Conservation (phyloP, 1,284 basidiomycete genomes). For the Takashimella koratensis region DNA sequence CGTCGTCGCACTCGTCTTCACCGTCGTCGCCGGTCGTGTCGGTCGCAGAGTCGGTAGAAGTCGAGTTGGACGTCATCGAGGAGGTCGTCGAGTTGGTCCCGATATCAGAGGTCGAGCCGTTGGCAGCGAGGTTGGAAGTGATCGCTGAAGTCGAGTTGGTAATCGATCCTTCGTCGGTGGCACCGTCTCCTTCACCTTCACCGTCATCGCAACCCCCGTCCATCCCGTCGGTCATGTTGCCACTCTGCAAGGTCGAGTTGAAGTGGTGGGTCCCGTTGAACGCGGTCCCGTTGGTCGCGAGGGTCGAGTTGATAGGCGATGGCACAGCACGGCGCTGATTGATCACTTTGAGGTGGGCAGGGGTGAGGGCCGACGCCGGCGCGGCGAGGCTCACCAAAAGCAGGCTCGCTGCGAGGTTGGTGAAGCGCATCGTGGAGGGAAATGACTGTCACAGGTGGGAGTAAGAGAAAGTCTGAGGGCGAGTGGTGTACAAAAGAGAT, state of each 20-base stretch:
- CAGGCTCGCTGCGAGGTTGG: neutral
- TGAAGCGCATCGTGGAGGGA: neutral
- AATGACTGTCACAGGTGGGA: too few species aligned
- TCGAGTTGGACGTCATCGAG: neutral
- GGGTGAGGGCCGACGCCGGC: neutral
- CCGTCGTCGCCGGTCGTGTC: neutral
- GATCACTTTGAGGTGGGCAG: neutral
- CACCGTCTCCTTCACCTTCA: neutral
- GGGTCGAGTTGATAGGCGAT: neutral
- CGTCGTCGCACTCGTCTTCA: slow-evolving; percentile 4
- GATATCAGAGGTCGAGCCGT: neutral
- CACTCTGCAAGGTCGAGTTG: neutral
- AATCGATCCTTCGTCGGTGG: neutral
- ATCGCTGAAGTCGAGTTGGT: neutral
- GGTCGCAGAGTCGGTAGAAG: neutral
- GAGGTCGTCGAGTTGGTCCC: neutral
- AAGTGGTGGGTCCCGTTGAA: neutral
- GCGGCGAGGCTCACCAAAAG: neutral
- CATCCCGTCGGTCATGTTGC: neutral
- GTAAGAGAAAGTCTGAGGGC: too few species aligned
- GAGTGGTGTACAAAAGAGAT: too few species aligned
- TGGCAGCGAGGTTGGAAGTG: neutral
- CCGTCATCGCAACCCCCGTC: neutral
- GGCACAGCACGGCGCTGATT: neutral
- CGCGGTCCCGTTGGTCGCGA: neutral